These are phyloP conservation scores for Symbiotaphrina buchneri DNA, from an alignment of 495 filamentous ascomycete species.

Conservation along the genomic window DNA sequence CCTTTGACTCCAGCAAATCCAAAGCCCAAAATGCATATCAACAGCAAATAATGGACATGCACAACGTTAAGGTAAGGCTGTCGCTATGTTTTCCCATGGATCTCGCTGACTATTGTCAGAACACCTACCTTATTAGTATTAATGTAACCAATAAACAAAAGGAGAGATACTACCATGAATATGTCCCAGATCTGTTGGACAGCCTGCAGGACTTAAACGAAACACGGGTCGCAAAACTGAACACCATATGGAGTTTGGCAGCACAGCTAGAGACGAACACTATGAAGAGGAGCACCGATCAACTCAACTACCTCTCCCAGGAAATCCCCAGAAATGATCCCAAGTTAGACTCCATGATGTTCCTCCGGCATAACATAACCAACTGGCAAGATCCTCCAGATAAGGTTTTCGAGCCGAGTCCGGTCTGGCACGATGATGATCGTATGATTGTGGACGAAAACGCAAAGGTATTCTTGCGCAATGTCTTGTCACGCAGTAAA, in stretches of 20 bases:
- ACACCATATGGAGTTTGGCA: slow-evolving; percentile 64
- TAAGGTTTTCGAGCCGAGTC: slow-evolving; percentile 80
- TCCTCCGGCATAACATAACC: slow-evolving; percentile 70
- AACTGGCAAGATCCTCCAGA: slow-evolving; percentile 62
- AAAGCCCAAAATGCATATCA: slow-evolving; percentile 84
- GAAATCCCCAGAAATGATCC: slow-evolving; percentile 84
- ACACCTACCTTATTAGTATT: slow-evolving; percentile 85
- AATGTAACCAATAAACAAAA: slow-evolving; percentile 94
- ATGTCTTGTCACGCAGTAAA: slow-evolving; percentile 80
- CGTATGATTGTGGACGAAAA: slow-evolving; percentile 59
- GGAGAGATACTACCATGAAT: slow-evolving; percentile 91
- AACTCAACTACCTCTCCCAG: slow-evolving; percentile 41
- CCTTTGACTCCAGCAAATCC: slow-evolving; percentile 58
- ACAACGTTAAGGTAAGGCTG: slow-evolving; percentile 55
- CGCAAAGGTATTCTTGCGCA: slow-evolving; percentile 77
- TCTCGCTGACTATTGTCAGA: slow-evolving; percentile 21
- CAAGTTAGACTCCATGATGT: slow-evolving; percentile 88
- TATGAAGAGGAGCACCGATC: slow-evolving; percentile 44
- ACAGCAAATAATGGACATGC: slow-evolving; percentile 80
- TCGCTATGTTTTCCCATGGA: neutral
- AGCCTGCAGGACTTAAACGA: slow-evolving; percentile 78
- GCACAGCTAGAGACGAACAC: slow-evolving; percentile 54
- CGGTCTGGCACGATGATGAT: slow-evolving; percentile 90
- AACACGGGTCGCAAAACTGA: slow-evolving; percentile 60
- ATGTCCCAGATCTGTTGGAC: slow-evolving; percentile 82